These are phyloP conservation scores for Paraphoma chrysanthemicola DNA, from an alignment of 2,329 filamentous ascomycete genomes.

Conservation along the genomic window DNA sequence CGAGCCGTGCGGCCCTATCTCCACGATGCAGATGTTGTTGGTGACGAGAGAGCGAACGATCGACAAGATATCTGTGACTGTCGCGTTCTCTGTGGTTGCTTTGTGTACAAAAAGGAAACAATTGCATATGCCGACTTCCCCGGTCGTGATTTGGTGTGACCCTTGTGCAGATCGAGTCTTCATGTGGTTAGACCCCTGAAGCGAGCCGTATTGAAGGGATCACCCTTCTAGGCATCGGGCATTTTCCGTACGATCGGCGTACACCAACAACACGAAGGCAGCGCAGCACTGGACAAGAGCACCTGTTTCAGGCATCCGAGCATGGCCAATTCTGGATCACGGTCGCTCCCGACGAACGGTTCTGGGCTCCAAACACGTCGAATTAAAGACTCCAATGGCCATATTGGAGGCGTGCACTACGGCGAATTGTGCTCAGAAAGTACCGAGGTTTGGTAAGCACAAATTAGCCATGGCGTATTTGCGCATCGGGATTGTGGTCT, in stretches of 20 bases:
- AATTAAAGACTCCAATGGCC: not conserved
- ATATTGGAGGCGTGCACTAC: not conserved
- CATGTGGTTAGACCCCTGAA: not conserved
- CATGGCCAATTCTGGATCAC: not conserved
- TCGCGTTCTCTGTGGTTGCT: not conserved
- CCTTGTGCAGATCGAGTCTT: not conserved
- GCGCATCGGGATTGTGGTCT: not conserved
- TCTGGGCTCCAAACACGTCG: not conserved
- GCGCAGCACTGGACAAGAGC: not conserved
- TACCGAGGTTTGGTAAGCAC: not conserved
- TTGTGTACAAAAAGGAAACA: not conserved
- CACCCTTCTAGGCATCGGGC: conserved; percentile 3
- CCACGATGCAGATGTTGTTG: too few relatives aligned
- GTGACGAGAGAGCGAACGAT: too few relatives aligned
- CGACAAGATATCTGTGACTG: not conserved
- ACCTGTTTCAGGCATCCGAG: not conserved
- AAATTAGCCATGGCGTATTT: not conserved
- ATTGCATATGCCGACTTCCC: not conserved
- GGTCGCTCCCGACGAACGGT: conserved; percentile 10
- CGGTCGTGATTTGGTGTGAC: not conserved
- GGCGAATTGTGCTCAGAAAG: not conserved
- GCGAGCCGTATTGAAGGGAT: conserved; percentile 3
- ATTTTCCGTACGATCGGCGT: conserved; percentile 8
- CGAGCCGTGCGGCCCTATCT: too few relatives aligned
- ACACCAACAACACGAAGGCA: not conserved